Conservation (phyloP, 305 asterid species). For the Fraxinus platypoda region DNA sequence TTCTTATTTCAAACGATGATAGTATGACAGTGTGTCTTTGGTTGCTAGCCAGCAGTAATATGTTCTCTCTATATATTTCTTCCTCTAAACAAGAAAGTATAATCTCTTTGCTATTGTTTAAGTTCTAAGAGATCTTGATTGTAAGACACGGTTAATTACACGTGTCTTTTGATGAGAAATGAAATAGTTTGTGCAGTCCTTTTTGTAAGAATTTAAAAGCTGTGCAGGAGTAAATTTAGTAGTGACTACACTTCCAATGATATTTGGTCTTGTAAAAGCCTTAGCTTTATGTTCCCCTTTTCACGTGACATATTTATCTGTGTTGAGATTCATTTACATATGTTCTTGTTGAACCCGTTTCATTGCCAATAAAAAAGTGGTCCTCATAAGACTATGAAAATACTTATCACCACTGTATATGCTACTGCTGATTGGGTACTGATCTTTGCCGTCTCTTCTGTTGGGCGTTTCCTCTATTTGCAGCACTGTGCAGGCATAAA, state of each 20-base stretch:
- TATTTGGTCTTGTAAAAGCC: neutral
- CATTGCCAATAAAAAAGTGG: neutral
- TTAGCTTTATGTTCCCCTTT: neutral
- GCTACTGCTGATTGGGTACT: neutral
- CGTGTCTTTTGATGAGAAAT: neutral
- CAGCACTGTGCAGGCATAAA: conserved; percentile 60
- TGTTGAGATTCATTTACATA: neutral
- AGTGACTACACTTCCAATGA: neutral
- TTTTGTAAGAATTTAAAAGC: neutral
- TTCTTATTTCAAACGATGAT: neutral
- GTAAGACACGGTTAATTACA: neutral
- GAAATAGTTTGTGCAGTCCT: neutral
- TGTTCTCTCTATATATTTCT: neutral
- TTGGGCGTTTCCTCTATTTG: conserved; percentile 5
- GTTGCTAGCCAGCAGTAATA: neutral
- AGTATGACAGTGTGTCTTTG: neutral
- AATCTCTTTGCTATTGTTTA: no score
- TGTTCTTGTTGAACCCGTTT: neutral
- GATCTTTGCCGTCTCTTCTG: conserved; percentile 1
- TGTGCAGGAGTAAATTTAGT: neutral
- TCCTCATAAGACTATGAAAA: neutral
- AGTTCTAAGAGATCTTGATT: neutral
- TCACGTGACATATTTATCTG: neutral
- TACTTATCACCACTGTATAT: neutral
- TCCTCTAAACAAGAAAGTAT: neutral